phyloP scores from a whole-genome alignment of 352 stramenopile species.

The Phytopythium ostracodes region DNA sequence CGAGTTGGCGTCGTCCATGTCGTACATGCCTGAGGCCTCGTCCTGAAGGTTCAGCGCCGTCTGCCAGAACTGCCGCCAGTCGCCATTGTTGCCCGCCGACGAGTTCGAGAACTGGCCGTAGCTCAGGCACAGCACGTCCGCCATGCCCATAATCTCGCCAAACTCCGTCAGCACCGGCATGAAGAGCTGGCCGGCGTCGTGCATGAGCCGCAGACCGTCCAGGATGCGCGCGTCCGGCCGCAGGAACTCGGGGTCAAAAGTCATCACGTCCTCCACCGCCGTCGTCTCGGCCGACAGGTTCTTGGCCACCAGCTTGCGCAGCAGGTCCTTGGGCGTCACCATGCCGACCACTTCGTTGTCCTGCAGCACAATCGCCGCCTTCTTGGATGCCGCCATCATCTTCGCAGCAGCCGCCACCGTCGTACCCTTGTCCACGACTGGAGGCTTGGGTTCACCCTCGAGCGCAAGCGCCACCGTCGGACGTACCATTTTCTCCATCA shows the following conservation, averaged over 20 bases:
- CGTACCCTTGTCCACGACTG: slow-evolving; percentile 70
- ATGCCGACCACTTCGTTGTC: slow-evolving; percentile 75
- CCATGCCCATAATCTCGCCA: slow-evolving; percentile 85
- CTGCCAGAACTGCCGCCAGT: slow-evolving; percentile 89
- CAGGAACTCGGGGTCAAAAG: slow-evolving; percentile 72
- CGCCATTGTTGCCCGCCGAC: slow-evolving; percentile 56
- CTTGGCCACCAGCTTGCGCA: slow-evolving; percentile 86
- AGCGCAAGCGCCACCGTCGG: slow-evolving; percentile 79
- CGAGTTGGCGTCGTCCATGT: slow-evolving; percentile 59
- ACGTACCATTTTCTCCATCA: slow-evolving; percentile 89
- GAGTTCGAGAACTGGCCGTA: slow-evolving; percentile 87
- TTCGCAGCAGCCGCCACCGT: slow-evolving; percentile 70
- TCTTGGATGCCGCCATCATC: slow-evolving; percentile 84
- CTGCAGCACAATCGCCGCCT: slow-evolving; percentile 78
- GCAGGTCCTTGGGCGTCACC: slow-evolving; percentile 82
- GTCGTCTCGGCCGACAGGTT: slow-evolving; percentile 68
- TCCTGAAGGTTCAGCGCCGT: slow-evolving; percentile 85
- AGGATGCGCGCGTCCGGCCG: slow-evolving; percentile 75
- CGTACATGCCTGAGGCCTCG: slow-evolving; percentile 70
- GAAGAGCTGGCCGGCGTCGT: slow-evolving; percentile 81
- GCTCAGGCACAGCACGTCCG: slow-evolving; percentile 83
- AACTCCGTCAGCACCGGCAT: slow-evolving; percentile 77
- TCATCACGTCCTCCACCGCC: slow-evolving; percentile 84
- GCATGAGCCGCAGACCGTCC: slow-evolving; percentile 80
- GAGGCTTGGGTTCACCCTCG: slow-evolving; percentile 76